A percentile compares a stretch with the other conserved stretches of the same genome.
These are phyloP conservation scores for Auxenochlorella pyrenoidosa DNA, from an alignment of 139 green algal genomes.

Conservation along the genomic window DNA sequence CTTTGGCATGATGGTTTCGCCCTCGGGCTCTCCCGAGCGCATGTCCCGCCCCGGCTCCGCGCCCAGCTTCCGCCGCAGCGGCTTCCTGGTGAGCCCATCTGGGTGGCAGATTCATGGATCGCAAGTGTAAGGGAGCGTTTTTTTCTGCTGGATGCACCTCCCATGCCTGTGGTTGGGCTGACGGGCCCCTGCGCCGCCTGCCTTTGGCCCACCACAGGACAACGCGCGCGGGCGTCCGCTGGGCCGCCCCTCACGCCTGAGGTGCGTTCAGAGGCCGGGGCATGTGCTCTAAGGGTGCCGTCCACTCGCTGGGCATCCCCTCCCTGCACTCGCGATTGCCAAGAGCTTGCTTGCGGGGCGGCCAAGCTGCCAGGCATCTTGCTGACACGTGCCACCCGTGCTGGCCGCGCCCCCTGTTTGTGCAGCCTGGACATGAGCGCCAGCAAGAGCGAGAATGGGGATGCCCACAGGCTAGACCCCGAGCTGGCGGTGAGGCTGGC, in stretches of 20 bases:
- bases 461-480: constrained; percentile 29
- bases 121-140: too few species aligned
- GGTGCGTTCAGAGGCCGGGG: background rate
- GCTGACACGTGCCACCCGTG: too few species aligned
- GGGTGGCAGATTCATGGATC: too few species aligned
- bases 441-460: constrained; percentile 33
- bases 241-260: constrained; percentile 28
- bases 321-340: too few species aligned
- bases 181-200: too few species aligned
- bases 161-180: too few species aligned
- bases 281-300: too few species aligned
- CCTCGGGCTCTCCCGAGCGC: constrained; percentile 11
- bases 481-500: constrained; percentile 9
- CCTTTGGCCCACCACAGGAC: background rate
- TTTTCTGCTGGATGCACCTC: too few species aligned
- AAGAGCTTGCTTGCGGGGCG: background rate
- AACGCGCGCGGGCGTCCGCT: background rate
- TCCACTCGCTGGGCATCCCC: too few species aligned
- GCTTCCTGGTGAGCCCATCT: background rate
- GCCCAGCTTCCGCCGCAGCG: constrained; percentile 10
- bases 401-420: background rate
- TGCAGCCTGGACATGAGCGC: constrained; percentile 38
- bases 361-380: background rate
- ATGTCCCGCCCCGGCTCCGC: background rate
- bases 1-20: constrained; percentile 35